Percentiles rank a stretch among this genome's conserved stretches.
Evolutionary conservation across 2,329 filamentous ascomycete species (phyloP).

Genomic region (Apiospora arundinis): DNA sequence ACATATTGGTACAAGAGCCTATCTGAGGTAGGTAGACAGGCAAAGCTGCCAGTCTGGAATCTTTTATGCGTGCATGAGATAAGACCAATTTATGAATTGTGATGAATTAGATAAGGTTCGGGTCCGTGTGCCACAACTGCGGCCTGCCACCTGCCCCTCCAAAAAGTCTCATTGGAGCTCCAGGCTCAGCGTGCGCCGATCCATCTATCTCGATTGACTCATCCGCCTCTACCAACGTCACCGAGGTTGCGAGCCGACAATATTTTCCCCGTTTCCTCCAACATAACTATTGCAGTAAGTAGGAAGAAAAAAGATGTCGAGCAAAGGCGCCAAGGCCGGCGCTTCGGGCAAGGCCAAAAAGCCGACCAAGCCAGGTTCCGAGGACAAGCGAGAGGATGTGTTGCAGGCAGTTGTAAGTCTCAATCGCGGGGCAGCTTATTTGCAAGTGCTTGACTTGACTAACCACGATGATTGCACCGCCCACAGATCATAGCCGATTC

Average conservation of each 20-base stretch:
- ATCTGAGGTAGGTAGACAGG: too few relatives aligned
- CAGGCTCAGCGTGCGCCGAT: neutral
- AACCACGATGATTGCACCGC: neutral
- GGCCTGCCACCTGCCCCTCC: constrained; percentile 13
- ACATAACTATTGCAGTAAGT: neutral
- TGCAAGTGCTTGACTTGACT: constrained; percentile 27
- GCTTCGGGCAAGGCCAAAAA: constrained; percentile 58
- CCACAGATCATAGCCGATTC: constrained; percentile 86
- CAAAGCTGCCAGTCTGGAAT: too few relatives aligned
- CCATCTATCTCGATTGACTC: neutral
- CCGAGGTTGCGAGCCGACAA: neutral
- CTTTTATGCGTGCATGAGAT: constrained; percentile 3
- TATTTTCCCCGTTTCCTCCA: neutral
- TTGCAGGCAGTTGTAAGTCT: constrained; percentile 50
- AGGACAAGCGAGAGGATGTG: constrained; percentile 65
- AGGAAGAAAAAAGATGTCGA: neutral
- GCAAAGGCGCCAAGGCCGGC: constrained; percentile 27
- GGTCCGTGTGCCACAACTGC: constrained; percentile 4
- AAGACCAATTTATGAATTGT: constrained; percentile 4
- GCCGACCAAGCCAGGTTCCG: constrained; percentile 52
- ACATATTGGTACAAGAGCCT: too few relatives aligned
- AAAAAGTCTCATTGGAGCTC: constrained; percentile 18
- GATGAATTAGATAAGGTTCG: constrained; percentile 4
- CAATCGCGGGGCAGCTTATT: constrained; percentile 28
- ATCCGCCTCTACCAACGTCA: neutral